Percentiles rank a stretch among this genome's conserved stretches.
phyloP scores from a whole-genome alignment of 2,329 filamentous ascomycete species.

The Fusarium falciforme region DNA sequence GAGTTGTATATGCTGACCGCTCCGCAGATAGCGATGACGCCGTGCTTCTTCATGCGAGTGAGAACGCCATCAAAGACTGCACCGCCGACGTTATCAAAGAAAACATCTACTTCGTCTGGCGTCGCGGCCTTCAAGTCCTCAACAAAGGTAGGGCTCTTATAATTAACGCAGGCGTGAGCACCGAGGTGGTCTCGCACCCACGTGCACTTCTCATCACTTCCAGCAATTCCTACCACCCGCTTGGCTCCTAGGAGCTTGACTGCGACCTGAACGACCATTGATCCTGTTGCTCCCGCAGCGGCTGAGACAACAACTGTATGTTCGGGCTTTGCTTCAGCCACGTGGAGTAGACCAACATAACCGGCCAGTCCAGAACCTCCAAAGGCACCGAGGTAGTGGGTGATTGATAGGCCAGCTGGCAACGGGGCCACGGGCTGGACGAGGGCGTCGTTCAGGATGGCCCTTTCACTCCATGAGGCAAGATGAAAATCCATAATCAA shows the following conservation, averaged over 20 bases:
- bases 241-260: conserved; percentile 30
- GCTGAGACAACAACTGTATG: conserved; percentile 8
- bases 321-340: not conserved
- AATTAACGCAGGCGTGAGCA: conserved; percentile 26
- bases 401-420: not conserved
- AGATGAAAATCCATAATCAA: conserved; percentile 11
- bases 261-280: conserved; percentile 19
- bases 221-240: conserved; percentile 33
- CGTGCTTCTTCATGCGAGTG: conserved; percentile 9
- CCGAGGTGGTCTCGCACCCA: conserved; percentile 30
- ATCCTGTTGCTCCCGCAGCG: conserved; percentile 9
- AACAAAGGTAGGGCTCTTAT: conserved; percentile 13
- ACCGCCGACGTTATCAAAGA: conserved; percentile 19
- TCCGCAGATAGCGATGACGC: not conserved
- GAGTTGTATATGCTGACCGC: conserved; percentile 4
- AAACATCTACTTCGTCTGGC: conserved; percentile 6
- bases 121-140: conserved; percentile 5
- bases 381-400: conserved; percentile 16
- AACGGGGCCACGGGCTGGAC: not conserved
- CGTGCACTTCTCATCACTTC: conserved; percentile 30
- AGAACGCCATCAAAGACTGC: not conserved
- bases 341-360: conserved; percentile 1
- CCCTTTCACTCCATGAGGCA: conserved; percentile 7
- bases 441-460: not conserved
- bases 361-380: conserved; percentile 9